These are phyloP conservation scores for Catharanthus roseus DNA, from an alignment of 257 asterid species.

Conservation along the genomic window DNA sequence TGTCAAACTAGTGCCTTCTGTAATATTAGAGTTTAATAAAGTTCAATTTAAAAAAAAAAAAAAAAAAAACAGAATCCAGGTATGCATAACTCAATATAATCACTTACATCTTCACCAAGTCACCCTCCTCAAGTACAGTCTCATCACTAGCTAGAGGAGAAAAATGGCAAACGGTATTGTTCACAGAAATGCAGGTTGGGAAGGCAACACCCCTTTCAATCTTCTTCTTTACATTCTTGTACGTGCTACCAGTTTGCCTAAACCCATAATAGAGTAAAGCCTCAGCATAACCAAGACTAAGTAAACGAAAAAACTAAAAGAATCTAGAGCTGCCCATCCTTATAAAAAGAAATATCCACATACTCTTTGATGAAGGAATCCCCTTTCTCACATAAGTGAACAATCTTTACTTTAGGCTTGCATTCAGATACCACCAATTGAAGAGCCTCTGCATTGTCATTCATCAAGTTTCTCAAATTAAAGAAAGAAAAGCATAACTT, in stretches of 20 bases:
- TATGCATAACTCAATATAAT: not conserved
- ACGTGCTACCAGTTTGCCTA: conserved; percentile 89
- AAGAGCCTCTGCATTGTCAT: conserved; percentile 79
- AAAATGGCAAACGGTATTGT: conserved; percentile 76
- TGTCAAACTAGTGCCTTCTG: not conserved
- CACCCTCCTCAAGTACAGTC: conserved; percentile 65
- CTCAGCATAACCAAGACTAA: not conserved
- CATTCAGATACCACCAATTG: conserved; percentile 69
- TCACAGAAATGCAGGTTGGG: conserved; percentile 87
- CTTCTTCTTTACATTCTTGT: conserved; percentile 92
- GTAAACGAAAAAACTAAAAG: not conserved
- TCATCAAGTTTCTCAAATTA: not conserved
- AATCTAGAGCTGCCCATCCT: not conserved
- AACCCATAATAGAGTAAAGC: not conserved
- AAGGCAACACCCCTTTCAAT: conserved; percentile 91
- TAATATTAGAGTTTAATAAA: not conserved
- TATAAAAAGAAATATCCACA: conserved; percentile 17
- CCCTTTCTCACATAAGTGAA: conserved; percentile 79
- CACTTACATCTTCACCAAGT: conserved; percentile 70
- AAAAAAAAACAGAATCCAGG: not conserved
- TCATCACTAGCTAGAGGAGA: conserved; percentile 81
- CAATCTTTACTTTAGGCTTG: conserved; percentile 76
- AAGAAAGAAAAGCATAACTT: not conserved
- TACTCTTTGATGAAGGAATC: conserved; percentile 78
- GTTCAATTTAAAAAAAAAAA: no score